Evolutionary conservation across 352 stramenopile species (phyloP).

Genomic region (Saprolegnia diclina): DNA sequence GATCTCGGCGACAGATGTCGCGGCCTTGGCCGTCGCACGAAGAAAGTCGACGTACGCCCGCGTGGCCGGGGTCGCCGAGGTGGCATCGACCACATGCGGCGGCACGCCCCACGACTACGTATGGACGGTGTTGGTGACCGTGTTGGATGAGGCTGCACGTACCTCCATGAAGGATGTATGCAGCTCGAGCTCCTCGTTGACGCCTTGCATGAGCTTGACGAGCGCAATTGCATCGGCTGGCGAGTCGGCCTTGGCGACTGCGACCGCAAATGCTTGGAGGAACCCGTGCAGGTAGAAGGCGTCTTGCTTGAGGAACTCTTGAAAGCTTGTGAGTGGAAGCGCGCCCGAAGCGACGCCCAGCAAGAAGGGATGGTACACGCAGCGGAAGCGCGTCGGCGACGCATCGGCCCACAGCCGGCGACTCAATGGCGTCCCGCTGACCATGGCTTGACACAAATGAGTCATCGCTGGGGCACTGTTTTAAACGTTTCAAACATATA

Average conservation of each 20-base stretch:
- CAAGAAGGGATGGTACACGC: slow-evolving; percentile 55
- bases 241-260: slow-evolving; percentile 39
- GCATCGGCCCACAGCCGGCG: slow-evolving; percentile 35
- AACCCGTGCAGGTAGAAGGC: slow-evolving; percentile 51
- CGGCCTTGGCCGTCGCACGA: slow-evolving; percentile 36
- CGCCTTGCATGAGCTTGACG: slow-evolving; percentile 39
- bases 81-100: slow-evolving; percentile 32
- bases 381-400: slow-evolving; percentile 32
- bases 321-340: slow-evolving; percentile 35
- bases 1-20: slow-evolving; percentile 36
- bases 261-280: slow-evolving; percentile 41
- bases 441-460: neutral
- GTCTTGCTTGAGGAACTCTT: slow-evolving; percentile 51
- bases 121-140: neutral
- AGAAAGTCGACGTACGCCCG: slow-evolving; percentile 47
- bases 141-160: neutral
- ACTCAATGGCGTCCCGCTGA: slow-evolving; percentile 4
- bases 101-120: slow-evolving; percentile 46
- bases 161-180: slow-evolving; percentile 46
- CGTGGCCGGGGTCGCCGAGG: slow-evolving; percentile 34
- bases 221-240: slow-evolving; percentile 36
- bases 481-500: neutral
- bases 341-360: slow-evolving; percentile 34
- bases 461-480: neutral
- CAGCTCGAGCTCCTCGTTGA: slow-evolving; percentile 43